A percentile compares a stretch with the other conserved stretches of the same genome.
These are phyloP conservation scores for Colletotrichum orchidophilum DNA, from an alignment of 2,329 filamentous ascomycete genomes.

Conservation along the genomic window DNA sequence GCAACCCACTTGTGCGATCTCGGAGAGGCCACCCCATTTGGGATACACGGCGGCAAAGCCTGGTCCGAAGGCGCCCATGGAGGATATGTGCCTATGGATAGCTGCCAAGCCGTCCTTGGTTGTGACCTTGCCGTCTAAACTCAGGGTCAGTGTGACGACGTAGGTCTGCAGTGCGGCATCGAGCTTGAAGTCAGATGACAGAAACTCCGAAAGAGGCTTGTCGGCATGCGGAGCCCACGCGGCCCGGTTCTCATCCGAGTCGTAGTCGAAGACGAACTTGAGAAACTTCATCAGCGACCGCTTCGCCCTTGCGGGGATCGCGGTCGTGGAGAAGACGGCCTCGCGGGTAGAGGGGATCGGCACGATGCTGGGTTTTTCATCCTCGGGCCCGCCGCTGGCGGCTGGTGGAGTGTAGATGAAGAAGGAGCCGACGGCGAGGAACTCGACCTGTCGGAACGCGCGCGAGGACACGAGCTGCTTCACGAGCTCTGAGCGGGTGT, in stretches of 20 bases:
- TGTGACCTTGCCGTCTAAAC: conserved; percentile 69
- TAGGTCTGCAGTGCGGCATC: conserved; percentile 73
- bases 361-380: conserved; percentile 55
- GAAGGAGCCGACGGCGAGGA: conserved; percentile 92
- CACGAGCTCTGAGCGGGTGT: conserved; percentile 82
- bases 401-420: conserved; percentile 71
- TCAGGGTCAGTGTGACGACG: conserved; percentile 75
- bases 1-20: conserved; percentile 91
- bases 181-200: conserved; percentile 71
- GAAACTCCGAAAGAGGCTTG: conserved; percentile 65
- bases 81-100: conserved; percentile 83
- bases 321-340: conserved; percentile 84
- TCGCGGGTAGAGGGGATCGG: conserved; percentile 90
- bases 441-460: conserved; percentile 90
- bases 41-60: conserved; percentile 91
- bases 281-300: conserved; percentile 92
- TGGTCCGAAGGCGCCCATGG: conserved; percentile 86
- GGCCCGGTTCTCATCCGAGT: conserved; percentile 63
- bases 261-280: conserved; percentile 82
- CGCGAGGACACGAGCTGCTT: conserved; percentile 87
- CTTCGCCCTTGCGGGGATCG: conserved; percentile 83
- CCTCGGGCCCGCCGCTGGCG: conserved; percentile 16
- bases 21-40: conserved; percentile 91
- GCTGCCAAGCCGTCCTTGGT: conserved; percentile 74
- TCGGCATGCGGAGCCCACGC: conserved; percentile 68